These are phyloP conservation scores for Pleurotus eryngii DNA, from an alignment of 768 basidiomycete genomes.

Conservation along the genomic window DNA sequence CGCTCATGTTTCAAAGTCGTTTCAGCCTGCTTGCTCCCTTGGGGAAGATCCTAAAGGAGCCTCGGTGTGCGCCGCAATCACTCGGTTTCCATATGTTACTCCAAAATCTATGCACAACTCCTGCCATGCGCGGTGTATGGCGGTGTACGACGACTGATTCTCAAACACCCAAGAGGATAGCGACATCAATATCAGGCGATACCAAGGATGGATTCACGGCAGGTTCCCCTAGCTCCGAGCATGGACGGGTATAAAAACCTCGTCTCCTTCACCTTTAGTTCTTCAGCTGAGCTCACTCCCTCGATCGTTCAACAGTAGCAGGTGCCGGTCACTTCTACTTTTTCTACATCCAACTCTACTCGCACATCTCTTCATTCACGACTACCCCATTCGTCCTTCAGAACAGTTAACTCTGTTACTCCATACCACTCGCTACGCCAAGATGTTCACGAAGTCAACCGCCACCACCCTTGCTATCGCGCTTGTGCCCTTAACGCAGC, in stretches of 20 bases:
- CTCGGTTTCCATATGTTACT: too few relatives aligned
- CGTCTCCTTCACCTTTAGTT: neutral
- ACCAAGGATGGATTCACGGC: too few relatives aligned
- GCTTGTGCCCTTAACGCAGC: constrained; percentile 6
- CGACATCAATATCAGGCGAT: too few relatives aligned
- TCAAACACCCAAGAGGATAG: too few relatives aligned
- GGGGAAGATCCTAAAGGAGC: too few relatives aligned
- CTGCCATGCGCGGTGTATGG: too few relatives aligned
- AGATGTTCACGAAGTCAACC: constrained; percentile 6
- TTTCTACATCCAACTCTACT: neutral
- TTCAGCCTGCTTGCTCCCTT: too few relatives aligned
- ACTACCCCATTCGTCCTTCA: neutral
- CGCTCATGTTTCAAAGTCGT: too few relatives aligned
- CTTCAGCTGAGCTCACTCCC: constrained; percentile 6
- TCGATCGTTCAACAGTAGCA: neutral
- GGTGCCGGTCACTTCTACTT: constrained; percentile 7
- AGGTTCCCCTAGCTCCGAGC: too few relatives aligned
- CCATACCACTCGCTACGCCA: neutral
- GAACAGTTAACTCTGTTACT: constrained; percentile 8
- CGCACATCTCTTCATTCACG: neutral
- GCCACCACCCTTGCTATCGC: constrained; percentile 4
- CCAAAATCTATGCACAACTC: too few relatives aligned
- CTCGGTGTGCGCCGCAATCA: too few relatives aligned
- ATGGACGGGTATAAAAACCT: neutral
- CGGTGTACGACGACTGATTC: too few relatives aligned